Base-by-base conservation (phyloP, 495 filamentous ascomycete genomes). In the Penicillium coprophilum region DNA sequence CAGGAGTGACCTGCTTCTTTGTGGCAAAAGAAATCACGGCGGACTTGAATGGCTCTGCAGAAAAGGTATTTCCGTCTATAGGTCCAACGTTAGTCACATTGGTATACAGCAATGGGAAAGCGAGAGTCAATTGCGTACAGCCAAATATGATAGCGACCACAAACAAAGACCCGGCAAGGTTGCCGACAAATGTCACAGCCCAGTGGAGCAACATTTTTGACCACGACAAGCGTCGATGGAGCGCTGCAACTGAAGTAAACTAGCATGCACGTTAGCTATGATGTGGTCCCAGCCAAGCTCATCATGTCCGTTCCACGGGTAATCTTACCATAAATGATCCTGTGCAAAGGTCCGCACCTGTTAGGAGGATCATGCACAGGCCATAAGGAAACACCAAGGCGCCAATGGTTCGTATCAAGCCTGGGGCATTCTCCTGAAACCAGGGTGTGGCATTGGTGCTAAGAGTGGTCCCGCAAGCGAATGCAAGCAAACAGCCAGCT, bases 371-470 rank as follows among this genome's bases (percentile, higher is more conserved):
- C 74, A 85, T 79, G 32, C 77, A 74, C 63, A 85, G 68, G 3
- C 83, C 83, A 43, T 82, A 77, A 1, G 82, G 83, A 55, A 86
- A 87, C 23, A 86, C 72, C 40, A 84, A 56, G 2, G 80, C 79
- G 23, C 73, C 67, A 47, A 85, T 74, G 2, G 77, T 82, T 11
- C 81, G 76, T 40, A 87, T 79, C 43, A 87, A 65, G 2, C 85
- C 83, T 0, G 79, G 77, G 6, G 83, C 83, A 62, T 86, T 86
- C 10, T 81, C 76, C 45, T 80, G 72, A 53, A 79, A 85, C 84
- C 85, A 87, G 1, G 83, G 79, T 1, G 81, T 66, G 3, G 80
- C 68, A 55, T 75, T 82, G 24, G 78, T 80, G 46, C 72, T 77
- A n/a, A 86, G 68, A 2, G 69, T 58, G 2, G 78, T 77, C 7